Evolutionary conservation across 1,139 yeast species (phyloP).

Genomic region (Ogataea hybrid): DNA sequence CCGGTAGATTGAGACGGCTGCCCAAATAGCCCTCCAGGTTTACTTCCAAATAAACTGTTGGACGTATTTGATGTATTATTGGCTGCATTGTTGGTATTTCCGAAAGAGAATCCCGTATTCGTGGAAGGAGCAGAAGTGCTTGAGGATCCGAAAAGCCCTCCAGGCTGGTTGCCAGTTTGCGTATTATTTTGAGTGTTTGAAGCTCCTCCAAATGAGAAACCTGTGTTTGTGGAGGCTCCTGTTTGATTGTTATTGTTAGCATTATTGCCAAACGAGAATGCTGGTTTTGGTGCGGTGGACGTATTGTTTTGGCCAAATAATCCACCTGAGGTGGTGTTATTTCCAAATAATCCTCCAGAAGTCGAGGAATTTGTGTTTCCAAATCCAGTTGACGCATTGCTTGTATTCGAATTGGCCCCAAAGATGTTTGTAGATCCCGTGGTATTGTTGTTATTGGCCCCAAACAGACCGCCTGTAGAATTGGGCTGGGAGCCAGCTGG

Average conservation of each 20-base stretch:
- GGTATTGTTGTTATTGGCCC: slow-evolving; percentile 4
- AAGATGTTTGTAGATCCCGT: slow-evolving; percentile 1
- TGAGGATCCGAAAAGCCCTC: slow-evolving; percentile 11
- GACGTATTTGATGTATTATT: slow-evolving; percentile 2
- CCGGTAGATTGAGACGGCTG: not conserved
- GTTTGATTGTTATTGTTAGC: slow-evolving; percentile 2
- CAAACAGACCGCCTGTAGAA: slow-evolving; percentile 8
- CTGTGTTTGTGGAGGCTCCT: slow-evolving; percentile 5
- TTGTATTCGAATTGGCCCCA: slow-evolving; percentile 1
- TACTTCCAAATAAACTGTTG: slow-evolving; percentile 3
- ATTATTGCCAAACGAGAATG: slow-evolving; percentile 9
- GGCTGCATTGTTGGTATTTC: slow-evolving; percentile 13
- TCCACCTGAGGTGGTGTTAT: slow-evolving; percentile 2
- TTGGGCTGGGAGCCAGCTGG: slow-evolving; percentile 3
- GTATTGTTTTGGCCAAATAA: slow-evolving; percentile 8
- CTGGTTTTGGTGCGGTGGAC: slow-evolving; percentile 7
- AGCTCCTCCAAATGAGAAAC: slow-evolving; percentile 13
- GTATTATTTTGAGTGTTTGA: slow-evolving; percentile 5
- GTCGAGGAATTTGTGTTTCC: slow-evolving; percentile 1
- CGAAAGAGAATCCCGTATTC: slow-evolving; percentile 20
- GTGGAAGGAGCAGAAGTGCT: slow-evolving; percentile 9
- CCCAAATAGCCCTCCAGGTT: slow-evolving; percentile 8
- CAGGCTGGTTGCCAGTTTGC: slow-evolving; percentile 2
- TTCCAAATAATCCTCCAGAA: slow-evolving; percentile 5
- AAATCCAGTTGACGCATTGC: slow-evolving; percentile 1